A percentile compares a stretch with the other conserved stretches of the same genome.
Conservation (phyloP, 2,329 filamentous ascomycete species). For the Scedosporium apiospermum region DNA sequence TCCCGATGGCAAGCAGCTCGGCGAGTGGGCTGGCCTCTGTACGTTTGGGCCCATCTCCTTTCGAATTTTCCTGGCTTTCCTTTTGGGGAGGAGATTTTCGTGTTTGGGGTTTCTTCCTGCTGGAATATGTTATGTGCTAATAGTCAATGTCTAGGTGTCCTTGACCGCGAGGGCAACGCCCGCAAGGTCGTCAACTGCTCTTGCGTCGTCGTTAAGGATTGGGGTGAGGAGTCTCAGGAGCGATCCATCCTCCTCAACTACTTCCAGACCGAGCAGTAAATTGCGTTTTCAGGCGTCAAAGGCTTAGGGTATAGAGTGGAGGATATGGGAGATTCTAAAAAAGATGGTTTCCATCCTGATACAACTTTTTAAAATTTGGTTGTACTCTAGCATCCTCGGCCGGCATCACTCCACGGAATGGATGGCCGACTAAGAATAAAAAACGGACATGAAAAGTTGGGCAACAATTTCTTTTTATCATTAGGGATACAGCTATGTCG, state of each 20-base stretch:
- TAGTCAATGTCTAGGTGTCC: constrained; percentile 56
- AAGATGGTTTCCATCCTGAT: background rate
- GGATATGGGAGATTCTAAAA: background rate
- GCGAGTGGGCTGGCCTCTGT: constrained; percentile 99
- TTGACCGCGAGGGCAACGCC: constrained; percentile 98
- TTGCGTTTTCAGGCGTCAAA: constrained; percentile 12
- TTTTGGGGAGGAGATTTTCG: background rate
- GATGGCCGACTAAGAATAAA: constrained; percentile 24
- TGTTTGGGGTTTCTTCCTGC: background rate
- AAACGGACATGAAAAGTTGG: constrained; percentile 20
- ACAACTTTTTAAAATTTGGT: constrained; percentile 23
- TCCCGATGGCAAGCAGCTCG: constrained; percentile 97
- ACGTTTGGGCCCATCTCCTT: constrained; percentile 37
- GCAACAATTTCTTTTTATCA: background rate
- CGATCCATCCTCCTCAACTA: constrained; percentile 99
- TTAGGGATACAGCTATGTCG: background rate
- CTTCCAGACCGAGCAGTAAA: constrained; percentile 88
- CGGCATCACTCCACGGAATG: constrained; percentile 32
- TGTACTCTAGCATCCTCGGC: constrained; percentile 38
- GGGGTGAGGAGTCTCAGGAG: constrained; percentile 99
- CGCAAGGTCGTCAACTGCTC: constrained; percentile 99
- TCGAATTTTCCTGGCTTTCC: background rate
- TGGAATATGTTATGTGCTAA: constrained; percentile 19
- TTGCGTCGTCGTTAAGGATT: constrained; percentile 98
- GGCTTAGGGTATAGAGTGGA: constrained; percentile 28